Evolutionary conservation across 2,329 filamentous ascomycete species (phyloP), one percentile per base, ranked within the genome.

Genomic region (Macrophomina phaseolina): DNA sequence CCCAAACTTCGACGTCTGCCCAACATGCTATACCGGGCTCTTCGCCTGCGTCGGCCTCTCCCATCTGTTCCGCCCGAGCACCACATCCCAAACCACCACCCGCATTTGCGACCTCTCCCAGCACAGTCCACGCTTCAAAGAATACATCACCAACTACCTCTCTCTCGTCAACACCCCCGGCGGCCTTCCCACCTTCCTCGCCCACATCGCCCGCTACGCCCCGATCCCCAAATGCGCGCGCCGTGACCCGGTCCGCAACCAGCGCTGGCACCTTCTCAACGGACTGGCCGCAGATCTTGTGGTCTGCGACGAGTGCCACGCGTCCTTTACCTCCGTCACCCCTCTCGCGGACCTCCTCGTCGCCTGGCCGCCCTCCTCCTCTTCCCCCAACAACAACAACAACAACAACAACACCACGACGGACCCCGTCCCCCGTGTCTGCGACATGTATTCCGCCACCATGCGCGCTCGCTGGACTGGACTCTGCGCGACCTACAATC

Each of bases 1-100:
- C 78, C 72, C 2, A 79, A 87, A 1, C 81, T 90, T 0, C 88
- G 87, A 5, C 72, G 78, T 34, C 77, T 88, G 5, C 93, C 30
- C 96, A 96, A 80, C 96, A 93, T 78, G 91, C 93, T 70, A 93
- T 97, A 74, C 88, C 89, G 0, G 85, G 87, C 56, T 61, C 42
- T 61, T 61, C 56, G 56, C 42, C 0, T 87, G 89, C 65, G 76
- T 90, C 36, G 4, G 30, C 87, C 86, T 0, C 90, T 88, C 86
- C 85, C 86, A 0, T 77, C 42, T 61, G n/a, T 36, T 48, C 45
- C 0, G 2, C 4, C 28, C 42, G 8, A 14, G 8, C n/a, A 61
- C 42, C 2, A 36, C 45, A 1, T 2, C 42, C 2, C 58, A 61
- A 14, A 28, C 58, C 42, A 23, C 58, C 42, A 7, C 3, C 0